phyloP scores from a whole-genome alignment of 768 basidiomycete genomes.

The Trametes maxima region DNA sequence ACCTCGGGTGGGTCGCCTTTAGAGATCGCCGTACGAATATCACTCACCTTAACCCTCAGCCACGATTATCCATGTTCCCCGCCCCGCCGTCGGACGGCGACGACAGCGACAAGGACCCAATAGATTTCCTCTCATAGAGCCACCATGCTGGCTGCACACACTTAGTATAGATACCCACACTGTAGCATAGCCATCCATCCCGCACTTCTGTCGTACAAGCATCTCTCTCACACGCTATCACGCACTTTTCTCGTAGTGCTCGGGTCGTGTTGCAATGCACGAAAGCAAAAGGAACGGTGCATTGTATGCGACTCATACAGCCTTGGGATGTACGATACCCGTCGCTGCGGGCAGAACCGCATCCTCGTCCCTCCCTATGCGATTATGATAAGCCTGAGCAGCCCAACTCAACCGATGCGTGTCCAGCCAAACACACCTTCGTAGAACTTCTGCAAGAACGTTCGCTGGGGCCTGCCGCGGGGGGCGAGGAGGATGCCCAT shows the following conservation, averaged over 20 bases:
- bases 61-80: conserved; percentile 31
- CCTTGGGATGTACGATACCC: conserved; percentile 39
- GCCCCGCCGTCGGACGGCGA: conserved; percentile 10
- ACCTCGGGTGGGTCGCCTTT: conserved; percentile 10
- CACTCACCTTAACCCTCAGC: conserved; percentile 12
- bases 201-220: neutral
- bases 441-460: conserved; percentile 84
- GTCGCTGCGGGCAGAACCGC: conserved; percentile 70
- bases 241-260: neutral
- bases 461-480: conserved; percentile 48
- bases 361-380: conserved; percentile 73
- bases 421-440: conserved; percentile 56
- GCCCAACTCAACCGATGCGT: neutral
- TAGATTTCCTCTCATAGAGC: conserved; percentile 28
- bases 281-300: neutral
- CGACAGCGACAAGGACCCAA: conserved; percentile 29
- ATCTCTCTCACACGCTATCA: neutral
- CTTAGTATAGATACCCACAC: neutral
- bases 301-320: conserved; percentile 16
- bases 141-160: neutral
- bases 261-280: neutral
- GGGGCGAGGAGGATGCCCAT: conserved; percentile 66
- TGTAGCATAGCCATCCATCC: neutral
- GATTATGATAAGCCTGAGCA: neutral
- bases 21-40: too few relatives aligned